Evolutionary conservation across 2,329 filamentous ascomycete genomes (phyloP).

Genomic region (Grosmannia clavigera): DNA sequence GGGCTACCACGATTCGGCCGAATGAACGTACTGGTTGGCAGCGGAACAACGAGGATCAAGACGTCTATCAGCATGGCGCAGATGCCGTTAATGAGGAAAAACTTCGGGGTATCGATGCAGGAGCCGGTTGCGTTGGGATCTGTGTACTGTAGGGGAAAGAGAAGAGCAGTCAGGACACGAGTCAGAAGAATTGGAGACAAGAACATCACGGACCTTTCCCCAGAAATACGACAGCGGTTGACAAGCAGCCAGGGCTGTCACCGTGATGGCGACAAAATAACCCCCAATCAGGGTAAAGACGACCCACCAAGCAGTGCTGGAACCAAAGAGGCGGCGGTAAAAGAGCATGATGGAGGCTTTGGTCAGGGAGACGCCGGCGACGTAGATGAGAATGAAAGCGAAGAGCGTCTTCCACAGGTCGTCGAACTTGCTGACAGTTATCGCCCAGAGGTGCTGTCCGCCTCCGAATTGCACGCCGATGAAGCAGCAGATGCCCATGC

Average conservation of each 20-base stretch:
- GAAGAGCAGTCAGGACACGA: background rate
- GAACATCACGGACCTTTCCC: background rate
- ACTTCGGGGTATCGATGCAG: background rate
- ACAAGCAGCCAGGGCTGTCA: background rate
- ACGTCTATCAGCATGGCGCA: conserved; percentile 1
- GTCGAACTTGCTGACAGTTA: background rate
- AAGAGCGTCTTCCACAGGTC: background rate
- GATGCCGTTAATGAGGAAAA: conserved; percentile 1
- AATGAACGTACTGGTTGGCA: background rate
- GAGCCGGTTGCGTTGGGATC: background rate
- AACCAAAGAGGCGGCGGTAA: background rate
- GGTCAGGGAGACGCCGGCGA: background rate
- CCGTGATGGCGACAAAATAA: background rate
- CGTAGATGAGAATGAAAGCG: background rate
- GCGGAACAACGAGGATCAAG: background rate
- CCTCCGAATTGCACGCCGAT: background rate
- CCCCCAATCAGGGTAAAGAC: background rate
- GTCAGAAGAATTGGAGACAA: background rate
- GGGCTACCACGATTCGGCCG: no score
- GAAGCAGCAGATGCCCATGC: background rate
- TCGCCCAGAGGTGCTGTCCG: background rate
- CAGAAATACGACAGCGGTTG: background rate
- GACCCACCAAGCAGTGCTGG: background rate
- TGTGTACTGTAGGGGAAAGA: background rate
- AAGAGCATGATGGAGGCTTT: background rate